Conservation (phyloP, 148 eudicot genomes). For the Fallopia convolvulus region DNA sequence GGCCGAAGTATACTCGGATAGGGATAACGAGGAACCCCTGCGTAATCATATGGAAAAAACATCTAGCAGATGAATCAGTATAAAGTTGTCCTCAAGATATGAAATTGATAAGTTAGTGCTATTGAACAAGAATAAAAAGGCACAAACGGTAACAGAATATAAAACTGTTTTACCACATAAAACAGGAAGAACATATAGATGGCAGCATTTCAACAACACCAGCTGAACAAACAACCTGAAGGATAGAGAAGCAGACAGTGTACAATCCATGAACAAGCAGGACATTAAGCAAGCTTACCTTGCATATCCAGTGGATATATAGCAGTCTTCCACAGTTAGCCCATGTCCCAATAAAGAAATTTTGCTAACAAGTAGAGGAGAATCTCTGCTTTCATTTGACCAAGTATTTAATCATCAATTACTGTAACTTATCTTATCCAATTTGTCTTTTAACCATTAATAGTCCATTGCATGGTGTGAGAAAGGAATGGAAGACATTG, state of each 20-base stretch:
- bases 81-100: constrained; percentile 19
- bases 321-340: constrained; percentile 58
- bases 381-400: constrained; percentile 38
- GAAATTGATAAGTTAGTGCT: constrained; percentile 8
- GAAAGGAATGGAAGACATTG: constrained; percentile 22
- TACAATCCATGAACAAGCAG: constrained; percentile 39
- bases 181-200: constrained; percentile 59
- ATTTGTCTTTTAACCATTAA: constrained; percentile 29
- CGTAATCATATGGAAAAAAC: constrained; percentile 35
- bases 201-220: constrained; percentile 62
- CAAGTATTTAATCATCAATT: constrained; percentile 29
- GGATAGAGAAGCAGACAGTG: constrained; percentile 40
- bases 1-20: constrained; percentile 57
- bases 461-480: constrained; percentile 29
- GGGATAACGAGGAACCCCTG: constrained; percentile 77
- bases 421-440: constrained; percentile 28
- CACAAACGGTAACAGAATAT: constrained; percentile 19
- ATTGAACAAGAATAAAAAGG: constrained; percentile 5
- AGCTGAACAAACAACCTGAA: constrained; percentile 77
- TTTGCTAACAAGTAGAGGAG: constrained; percentile 34
- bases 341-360: constrained; percentile 51
- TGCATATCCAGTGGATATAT: constrained; percentile 45
- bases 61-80: constrained; percentile 68
- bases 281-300: constrained; percentile 60
- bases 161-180: constrained; percentile 57